Evolutionary conservation across 2,329 filamentous ascomycete genomes (phyloP).

Genomic region (Trichoderma sp.): DNA sequence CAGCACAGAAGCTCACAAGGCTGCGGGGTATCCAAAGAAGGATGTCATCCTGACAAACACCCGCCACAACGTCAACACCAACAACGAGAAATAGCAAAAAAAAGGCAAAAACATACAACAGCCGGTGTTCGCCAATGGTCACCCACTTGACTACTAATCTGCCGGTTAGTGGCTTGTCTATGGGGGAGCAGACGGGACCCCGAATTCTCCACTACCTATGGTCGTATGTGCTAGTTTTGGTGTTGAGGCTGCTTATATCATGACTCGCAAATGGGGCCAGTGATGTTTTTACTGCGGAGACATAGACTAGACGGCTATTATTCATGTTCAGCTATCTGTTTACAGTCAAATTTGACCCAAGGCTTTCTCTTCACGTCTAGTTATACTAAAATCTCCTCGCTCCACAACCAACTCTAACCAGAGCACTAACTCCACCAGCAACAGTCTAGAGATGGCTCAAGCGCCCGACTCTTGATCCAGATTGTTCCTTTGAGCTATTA

Average conservation of each 20-base stretch:
- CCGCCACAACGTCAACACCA: no score
- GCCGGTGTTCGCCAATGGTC: no score
- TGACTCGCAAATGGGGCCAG: background rate
- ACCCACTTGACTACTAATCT: no score
- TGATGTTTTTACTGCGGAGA: background rate
- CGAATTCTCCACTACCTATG: no score
- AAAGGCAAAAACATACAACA: no score
- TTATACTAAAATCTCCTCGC: background rate
- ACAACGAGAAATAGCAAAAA: no score
- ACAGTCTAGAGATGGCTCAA: background rate
- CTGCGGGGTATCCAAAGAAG: no score
- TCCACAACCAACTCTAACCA: background rate
- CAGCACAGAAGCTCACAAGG: no score
- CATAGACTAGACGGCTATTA: background rate
- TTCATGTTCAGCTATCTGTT: background rate
- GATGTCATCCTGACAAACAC: no score
- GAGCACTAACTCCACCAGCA: background rate
- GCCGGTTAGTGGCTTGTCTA: no score
- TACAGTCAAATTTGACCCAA: background rate
- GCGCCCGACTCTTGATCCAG: no score
- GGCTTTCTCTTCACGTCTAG: background rate
- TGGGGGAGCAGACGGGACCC: no score
- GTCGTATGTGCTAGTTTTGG: background rate
- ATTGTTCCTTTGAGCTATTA: background rate
- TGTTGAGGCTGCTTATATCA: background rate